Conservation (phyloP, 1,284 basidiomycete genomes). For the Cronartium ribicola region DNA sequence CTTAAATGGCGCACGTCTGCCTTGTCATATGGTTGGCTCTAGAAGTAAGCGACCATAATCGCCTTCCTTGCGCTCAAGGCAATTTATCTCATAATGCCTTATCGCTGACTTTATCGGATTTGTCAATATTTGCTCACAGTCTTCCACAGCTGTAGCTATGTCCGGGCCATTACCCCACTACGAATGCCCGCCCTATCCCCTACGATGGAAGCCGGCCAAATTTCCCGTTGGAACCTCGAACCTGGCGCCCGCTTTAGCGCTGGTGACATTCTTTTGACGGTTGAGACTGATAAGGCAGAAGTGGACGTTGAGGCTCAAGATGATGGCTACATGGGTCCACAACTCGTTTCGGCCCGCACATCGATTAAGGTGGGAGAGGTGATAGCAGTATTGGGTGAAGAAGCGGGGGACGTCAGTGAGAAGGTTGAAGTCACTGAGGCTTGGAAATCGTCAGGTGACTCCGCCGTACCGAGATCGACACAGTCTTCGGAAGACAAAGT, state of each 20-base stretch:
- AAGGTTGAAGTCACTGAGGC: slow-evolving; percentile 48
- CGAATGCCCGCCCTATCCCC: slow-evolving; percentile 46
- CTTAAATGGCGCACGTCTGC: too few species aligned
- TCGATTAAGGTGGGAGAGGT: slow-evolving; percentile 51
- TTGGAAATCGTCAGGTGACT: slow-evolving; percentile 13
- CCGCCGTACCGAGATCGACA: neutral
- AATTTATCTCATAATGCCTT: too few species aligned
- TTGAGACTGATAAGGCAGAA: slow-evolving; percentile 51
- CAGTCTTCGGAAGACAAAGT: slow-evolving; percentile 11
- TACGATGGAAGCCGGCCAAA: slow-evolving; percentile 48
- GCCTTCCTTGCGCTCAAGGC: too few species aligned
- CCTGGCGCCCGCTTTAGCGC: slow-evolving; percentile 47
- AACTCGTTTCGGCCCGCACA: slow-evolving; percentile 45
- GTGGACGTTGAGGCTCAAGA: slow-evolving; percentile 55
- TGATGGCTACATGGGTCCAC: slow-evolving; percentile 54
- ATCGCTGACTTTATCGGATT: too few species aligned
- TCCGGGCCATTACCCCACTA: slow-evolving; percentile 23
- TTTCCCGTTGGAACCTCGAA: slow-evolving; percentile 45
- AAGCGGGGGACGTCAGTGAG: slow-evolving; percentile 53
- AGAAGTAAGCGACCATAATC: too few species aligned
- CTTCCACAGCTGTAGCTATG: slow-evolving; percentile 11
- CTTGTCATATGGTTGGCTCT: too few species aligned
- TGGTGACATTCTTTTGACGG: slow-evolving; percentile 50
- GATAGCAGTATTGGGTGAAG: slow-evolving; percentile 54
- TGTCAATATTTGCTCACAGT: too few species aligned